These are phyloP conservation scores for Skeletonema tropicum DNA, from an alignment of 108 stramenopile genomes.

Conservation along the genomic window DNA sequence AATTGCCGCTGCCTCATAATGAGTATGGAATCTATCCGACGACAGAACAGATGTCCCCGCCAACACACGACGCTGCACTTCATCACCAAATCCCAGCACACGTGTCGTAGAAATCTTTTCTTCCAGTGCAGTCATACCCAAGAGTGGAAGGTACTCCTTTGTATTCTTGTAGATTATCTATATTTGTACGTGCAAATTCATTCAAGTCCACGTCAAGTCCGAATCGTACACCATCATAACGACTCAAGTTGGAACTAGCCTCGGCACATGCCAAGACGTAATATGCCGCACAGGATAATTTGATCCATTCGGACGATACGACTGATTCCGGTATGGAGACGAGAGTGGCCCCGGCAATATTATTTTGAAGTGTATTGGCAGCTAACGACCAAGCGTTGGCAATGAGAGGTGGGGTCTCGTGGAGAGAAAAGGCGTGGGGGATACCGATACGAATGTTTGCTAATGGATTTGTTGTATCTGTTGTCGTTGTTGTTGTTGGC, in stretches of 20 bases:
- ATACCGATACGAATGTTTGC: slow-evolving; percentile 78
- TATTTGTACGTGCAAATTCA: not conserved
- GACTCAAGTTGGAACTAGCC: slow-evolving; percentile 94
- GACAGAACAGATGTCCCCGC: slow-evolving; percentile 87
- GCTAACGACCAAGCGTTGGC: slow-evolving; percentile 57
- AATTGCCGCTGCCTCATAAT: slow-evolving; percentile 87
- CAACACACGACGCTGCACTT: slow-evolving; percentile 82
- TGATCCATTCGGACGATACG: slow-evolving; percentile 71
- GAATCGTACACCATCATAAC: slow-evolving; percentile 96
- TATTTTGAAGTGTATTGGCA: slow-evolving; percentile 51
- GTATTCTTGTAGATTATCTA: slow-evolving; percentile 6
- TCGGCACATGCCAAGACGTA: slow-evolving; percentile 96
- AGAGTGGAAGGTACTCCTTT: slow-evolving; percentile 11
- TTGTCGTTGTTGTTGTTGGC: not conserved
- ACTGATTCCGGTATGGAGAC: slow-evolving; percentile 50
- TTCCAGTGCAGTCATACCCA: slow-evolving; percentile 59
- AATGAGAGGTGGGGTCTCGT: slow-evolving; percentile 69
- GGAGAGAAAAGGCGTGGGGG: slow-evolving; percentile 78
- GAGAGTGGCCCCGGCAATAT: slow-evolving; percentile 62
- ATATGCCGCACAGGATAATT: slow-evolving; percentile 87
- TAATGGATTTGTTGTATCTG: slow-evolving; percentile 34
- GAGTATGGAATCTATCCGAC: slow-evolving; percentile 83
- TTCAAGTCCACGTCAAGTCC: slow-evolving; percentile 56
- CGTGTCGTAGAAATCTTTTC: slow-evolving; percentile 72
- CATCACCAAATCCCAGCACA: slow-evolving; percentile 76